phyloP scores from a whole-genome alignment of 257 asterid species.

The Lithospermum erythrorhizon region DNA sequence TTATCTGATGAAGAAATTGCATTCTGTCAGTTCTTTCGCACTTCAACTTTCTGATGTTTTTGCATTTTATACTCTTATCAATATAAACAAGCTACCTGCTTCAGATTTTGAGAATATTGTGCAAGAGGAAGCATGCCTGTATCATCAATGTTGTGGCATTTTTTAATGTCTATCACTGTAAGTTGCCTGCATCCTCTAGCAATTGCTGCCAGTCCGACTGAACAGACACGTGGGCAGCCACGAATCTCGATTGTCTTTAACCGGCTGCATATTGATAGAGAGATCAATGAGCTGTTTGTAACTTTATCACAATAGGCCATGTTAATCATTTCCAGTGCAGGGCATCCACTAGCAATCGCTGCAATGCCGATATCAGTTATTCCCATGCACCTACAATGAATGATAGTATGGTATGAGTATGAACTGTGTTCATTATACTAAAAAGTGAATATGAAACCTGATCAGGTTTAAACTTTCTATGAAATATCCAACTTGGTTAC shows the following conservation, averaged over 20 bases:
- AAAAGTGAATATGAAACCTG: no score
- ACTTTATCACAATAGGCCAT: conserved; percentile 25
- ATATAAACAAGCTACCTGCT: conserved; percentile 13
- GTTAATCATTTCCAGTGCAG: conserved; percentile 22
- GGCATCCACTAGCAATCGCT: conserved; percentile 22
- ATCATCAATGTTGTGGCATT: conserved; percentile 20
- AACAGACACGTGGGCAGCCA: conserved; percentile 26
- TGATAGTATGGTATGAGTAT: background rate
- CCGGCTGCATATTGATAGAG: conserved; percentile 12
- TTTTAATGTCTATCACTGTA: conserved; percentile 21
- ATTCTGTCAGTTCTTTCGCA: background rate
- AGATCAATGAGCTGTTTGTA: conserved; percentile 15
- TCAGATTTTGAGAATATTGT: conserved; percentile 15
- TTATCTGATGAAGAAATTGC: conserved; percentile 19
- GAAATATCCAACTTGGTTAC: background rate
- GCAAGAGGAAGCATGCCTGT: conserved; percentile 27
- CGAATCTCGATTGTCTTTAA: conserved; percentile 25
- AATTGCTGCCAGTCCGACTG: conserved; percentile 19
- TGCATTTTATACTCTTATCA: no score
- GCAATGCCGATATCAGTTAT: conserved; percentile 20
- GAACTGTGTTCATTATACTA: background rate
- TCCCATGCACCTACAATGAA: conserved; percentile 15
- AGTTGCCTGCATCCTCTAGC: conserved; percentile 22
- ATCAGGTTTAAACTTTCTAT: background rate
- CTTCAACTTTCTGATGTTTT: background rate